Conservation (phyloP, 2,329 filamentous ascomycete genomes). For the Westerdykella sp. region DNA sequence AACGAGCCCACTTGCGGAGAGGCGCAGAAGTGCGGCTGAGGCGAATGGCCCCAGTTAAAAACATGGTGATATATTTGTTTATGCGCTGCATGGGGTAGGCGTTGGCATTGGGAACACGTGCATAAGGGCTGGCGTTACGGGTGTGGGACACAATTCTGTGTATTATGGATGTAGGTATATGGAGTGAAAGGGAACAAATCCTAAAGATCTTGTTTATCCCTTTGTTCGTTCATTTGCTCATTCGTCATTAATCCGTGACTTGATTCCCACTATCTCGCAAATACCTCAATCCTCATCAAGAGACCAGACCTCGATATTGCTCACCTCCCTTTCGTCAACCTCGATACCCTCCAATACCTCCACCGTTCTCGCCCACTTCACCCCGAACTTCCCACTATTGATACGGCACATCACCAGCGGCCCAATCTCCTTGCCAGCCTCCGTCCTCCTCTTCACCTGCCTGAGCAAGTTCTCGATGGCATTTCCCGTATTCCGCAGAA, state of each 20-base stretch:
- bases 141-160: too few species aligned
- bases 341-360: constrained; percentile 33
- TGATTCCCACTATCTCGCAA: too few species aligned
- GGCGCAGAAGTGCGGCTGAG: constrained; percentile 24
- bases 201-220: too few species aligned
- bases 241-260: too few species aligned
- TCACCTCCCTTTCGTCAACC: constrained; percentile 17
- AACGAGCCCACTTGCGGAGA: constrained; percentile 5
- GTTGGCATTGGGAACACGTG: constrained; percentile 1
- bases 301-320: constrained; percentile 24
- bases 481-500: constrained; percentile 45
- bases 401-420: constrained; percentile 49
- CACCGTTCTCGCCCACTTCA: constrained; percentile 49
- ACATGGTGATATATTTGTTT: neutral
- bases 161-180: too few species aligned
- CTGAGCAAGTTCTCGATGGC: constrained; percentile 46
- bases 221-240: too few species aligned
- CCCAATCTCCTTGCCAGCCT: constrained; percentile 14
- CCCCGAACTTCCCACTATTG: constrained; percentile 53
- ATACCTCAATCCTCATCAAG: constrained; percentile 1
- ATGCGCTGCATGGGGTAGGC: constrained; percentile 10
- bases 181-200: too few species aligned
- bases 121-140: too few species aligned
- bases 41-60: constrained; percentile 24
- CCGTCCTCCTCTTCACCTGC: constrained; percentile 34